Base-by-base conservation (phyloP, 805 yeast species). In the Cyberlindnera meyerae region DNA sequence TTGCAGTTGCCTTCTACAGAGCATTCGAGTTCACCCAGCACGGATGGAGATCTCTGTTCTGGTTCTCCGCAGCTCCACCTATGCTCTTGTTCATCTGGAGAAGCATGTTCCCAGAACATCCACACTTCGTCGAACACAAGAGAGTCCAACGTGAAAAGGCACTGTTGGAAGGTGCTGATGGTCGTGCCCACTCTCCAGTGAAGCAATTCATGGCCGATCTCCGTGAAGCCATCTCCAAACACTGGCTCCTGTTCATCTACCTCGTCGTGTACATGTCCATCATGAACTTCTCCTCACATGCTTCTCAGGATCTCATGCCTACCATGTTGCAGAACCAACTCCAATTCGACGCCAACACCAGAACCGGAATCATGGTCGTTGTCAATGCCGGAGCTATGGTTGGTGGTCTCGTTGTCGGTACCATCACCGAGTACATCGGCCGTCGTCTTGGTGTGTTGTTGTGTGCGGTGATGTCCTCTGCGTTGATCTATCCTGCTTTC, bases 1-100 rank as follows among this genome's bases (percentile, higher is more conserved):
- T 79, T 18, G 83, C 77, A 1, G 80, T 75, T 21, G 61, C 76
- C n/a, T 81, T 81, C 61, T 73, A 64, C 52, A 66, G 86, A 43
- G 87, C 85, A 9, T 64, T 79, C 40, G 65, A 68, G 37, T 70
- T 70, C 40, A 55, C 71, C 5, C 49, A 60, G 4, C 73, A 77
- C 44, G 70, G 73, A 6, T 82, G 90, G 90, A 67, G 86, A 51
- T 70, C 84, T 1, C 61, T 80, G 29, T 81, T 77, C 59, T 82
- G 88, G 88, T 80, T 82, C 52, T 70, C 77, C 20, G 73, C 86
- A n/a, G 79, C 79, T 24, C 74, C 80, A 8, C 80, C 85, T 2
- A 69, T 75, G 11, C 50, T 80, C 13, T 63, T 82, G 34, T 69
- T 79, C 30, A 40, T 63, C 18, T 79, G 81, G 79, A 69, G 88